Percentiles rank a stretch among this genome's conserved stretches.
phyloP scores from a whole-genome alignment of 768 basidiomycete genomes.

The Auricularia cornea region DNA sequence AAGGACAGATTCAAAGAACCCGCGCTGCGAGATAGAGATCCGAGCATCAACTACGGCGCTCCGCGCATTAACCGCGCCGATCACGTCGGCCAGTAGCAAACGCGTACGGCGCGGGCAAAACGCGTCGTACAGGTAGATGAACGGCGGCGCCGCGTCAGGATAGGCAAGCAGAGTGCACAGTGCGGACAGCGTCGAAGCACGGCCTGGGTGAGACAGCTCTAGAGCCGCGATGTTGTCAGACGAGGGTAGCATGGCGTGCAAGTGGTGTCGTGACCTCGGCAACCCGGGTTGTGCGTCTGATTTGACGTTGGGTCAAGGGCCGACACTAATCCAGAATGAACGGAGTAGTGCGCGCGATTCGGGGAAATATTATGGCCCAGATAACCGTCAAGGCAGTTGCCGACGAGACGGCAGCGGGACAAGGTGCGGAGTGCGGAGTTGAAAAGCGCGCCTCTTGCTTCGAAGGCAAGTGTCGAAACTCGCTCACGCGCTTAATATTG shows the following conservation, averaged over 20 bases:
- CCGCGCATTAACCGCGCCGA: background rate
- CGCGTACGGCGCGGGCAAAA: background rate
- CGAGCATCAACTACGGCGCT: background rate
- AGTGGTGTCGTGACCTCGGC: conserved; percentile 46
- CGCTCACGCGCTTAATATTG: too few relatives aligned
- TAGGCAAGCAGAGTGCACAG: background rate
- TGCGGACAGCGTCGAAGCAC: background rate
- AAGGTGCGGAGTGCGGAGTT: too few relatives aligned
- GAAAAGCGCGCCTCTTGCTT: too few relatives aligned
- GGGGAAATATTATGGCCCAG: conserved; percentile 66
- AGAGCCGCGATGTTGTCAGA: background rate
- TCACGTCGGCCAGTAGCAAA: background rate
- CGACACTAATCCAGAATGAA: conserved; percentile 85
- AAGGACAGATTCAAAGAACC: background rate
- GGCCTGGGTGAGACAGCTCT: background rate
- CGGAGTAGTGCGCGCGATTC: conserved; percentile 64
- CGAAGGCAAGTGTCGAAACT: too few relatives aligned
- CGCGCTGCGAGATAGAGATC: background rate
- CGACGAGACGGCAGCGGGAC: too few relatives aligned
- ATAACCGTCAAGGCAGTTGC: too few relatives aligned
- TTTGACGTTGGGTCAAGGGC: too few relatives aligned
- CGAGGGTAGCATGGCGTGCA: conserved; percentile 35
- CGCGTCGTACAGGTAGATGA: background rate
- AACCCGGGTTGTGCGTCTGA: conserved; percentile 72
- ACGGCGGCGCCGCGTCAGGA: background rate